These are phyloP conservation scores for Lachancea nothofagi DNA, from an alignment of 805 yeast species.

Conservation along the genomic window DNA sequence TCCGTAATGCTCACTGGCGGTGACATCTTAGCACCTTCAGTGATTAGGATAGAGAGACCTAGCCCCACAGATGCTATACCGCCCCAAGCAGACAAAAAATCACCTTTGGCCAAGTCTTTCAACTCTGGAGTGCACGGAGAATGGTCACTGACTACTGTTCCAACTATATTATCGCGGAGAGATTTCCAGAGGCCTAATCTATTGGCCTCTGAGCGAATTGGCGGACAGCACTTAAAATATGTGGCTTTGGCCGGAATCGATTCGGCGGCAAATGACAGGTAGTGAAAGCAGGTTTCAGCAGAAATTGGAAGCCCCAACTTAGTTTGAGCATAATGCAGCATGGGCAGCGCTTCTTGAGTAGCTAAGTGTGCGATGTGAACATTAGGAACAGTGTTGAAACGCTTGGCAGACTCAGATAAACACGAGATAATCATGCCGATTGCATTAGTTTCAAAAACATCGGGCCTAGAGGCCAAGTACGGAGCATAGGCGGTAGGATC, in stretches of 20 bases:
- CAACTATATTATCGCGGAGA: conserved; percentile 54
- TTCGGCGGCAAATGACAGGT: conserved; percentile 73
- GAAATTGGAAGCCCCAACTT: conserved; percentile 54
- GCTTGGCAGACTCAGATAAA: conserved; percentile 35
- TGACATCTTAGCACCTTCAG: conserved; percentile 54
- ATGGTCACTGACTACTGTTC: conserved; percentile 90
- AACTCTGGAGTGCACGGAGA: conserved; percentile 93
- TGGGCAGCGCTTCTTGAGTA: conserved; percentile 74
- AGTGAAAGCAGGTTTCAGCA: conserved; percentile 94
- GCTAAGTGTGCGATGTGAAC: conserved; percentile 90
- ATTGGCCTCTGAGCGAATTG: conserved; percentile 74
- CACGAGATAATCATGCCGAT: conserved; percentile 64
- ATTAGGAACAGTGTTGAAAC: conserved; percentile 47
- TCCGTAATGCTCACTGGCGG: conserved; percentile 52
- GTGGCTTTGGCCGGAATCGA: conserved; percentile 71
- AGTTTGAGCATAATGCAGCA: conserved; percentile 58
- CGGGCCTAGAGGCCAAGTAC: conserved; percentile 83
- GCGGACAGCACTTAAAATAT: conserved; percentile 91
- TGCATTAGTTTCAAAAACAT: conserved; percentile 79
- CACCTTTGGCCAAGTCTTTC: conserved; percentile 76
- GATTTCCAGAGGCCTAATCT: conserved; percentile 75
- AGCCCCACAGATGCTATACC: conserved; percentile 92
- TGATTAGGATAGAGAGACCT: conserved; percentile 76
- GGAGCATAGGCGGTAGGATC: conserved; percentile 66
- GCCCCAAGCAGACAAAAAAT: conserved; percentile 93